phyloP scores from a whole-genome alignment of 805 yeast species.

The Lipomyces starkeyi region DNA sequence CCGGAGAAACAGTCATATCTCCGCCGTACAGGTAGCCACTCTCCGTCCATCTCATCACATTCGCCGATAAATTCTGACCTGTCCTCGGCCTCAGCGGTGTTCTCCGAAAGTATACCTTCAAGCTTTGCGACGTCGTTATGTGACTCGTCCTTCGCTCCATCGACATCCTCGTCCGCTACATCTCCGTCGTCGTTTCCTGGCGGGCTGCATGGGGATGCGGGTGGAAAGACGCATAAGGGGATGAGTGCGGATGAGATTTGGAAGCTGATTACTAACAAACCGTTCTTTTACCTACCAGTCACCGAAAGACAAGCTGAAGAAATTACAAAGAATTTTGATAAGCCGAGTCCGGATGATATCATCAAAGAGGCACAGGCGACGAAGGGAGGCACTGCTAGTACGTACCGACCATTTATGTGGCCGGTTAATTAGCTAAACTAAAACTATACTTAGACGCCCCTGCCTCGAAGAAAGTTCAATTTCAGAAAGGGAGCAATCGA shows the following conservation, averaged over 20 bases:
- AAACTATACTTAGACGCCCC: neutral
- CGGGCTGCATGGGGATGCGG: neutral
- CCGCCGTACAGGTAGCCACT: conserved; percentile 2
- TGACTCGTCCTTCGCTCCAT: neutral
- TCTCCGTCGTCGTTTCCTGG: neutral
- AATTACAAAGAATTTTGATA: conserved; percentile 59
- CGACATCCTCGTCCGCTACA: neutral
- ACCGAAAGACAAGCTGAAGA: conserved; percentile 44
- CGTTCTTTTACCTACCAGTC: conserved; percentile 45
- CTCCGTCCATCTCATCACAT: neutral
- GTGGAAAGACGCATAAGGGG: conserved; percentile 1
- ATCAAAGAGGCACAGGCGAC: conserved; percentile 61
- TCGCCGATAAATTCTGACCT: neutral
- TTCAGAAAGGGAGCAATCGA: conserved; percentile 4
- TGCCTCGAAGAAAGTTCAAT: neutral
- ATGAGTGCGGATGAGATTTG: conserved; percentile 34
- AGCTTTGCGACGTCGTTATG: conserved; percentile 29
- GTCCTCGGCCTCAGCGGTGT: conserved; percentile 24
- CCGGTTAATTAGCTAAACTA: neutral
- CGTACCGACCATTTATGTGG: neutral
- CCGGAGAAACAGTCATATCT: conserved; percentile 4
- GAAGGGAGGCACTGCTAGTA: conserved; percentile 25
- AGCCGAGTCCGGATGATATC: conserved; percentile 85
- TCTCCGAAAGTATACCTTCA: conserved; percentile 28
- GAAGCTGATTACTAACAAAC: conserved; percentile 50